phyloP scores from a whole-genome alignment of 2,329 filamentous ascomycete species.

The Curvularia hawaiiensis region DNA sequence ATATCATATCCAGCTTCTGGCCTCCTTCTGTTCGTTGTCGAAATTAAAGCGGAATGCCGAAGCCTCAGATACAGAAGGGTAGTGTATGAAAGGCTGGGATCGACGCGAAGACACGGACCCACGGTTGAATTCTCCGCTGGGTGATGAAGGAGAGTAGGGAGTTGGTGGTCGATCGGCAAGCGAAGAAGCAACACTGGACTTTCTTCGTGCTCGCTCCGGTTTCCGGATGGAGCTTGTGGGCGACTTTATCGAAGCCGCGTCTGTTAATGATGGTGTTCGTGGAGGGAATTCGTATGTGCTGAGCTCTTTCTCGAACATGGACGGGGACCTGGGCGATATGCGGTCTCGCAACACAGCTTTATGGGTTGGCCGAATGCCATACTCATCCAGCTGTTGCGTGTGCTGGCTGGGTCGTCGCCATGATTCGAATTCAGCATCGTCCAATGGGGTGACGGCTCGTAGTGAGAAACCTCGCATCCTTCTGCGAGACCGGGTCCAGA shows the following conservation, averaged over 20 bases:
- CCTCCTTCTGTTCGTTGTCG: slow-evolving; percentile 28
- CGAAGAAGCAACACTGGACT: slow-evolving; percentile 43
- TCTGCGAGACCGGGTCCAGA: slow-evolving; percentile 42
- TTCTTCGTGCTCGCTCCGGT: slow-evolving; percentile 41
- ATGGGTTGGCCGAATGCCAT: slow-evolving; percentile 38
- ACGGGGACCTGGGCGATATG: slow-evolving; percentile 33
- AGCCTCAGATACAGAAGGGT: slow-evolving; percentile 46
- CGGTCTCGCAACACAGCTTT: slow-evolving; percentile 34
- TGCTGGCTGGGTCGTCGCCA: slow-evolving; percentile 48
- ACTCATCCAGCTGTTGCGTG: slow-evolving; percentile 43
- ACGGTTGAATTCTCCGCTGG: slow-evolving; percentile 35
- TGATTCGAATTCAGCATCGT: slow-evolving; percentile 50
- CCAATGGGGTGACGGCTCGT: slow-evolving; percentile 47
- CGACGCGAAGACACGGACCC: slow-evolving; percentile 36
- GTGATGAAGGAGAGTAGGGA: slow-evolving; percentile 46
- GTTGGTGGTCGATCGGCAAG: slow-evolving; percentile 47
- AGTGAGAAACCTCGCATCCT: slow-evolving; percentile 43
- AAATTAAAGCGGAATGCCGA: slow-evolving; percentile 46
- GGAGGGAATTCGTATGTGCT: slow-evolving; percentile 33
- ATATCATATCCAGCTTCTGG: slow-evolving; percentile 27
- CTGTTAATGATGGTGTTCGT: slow-evolving; percentile 36
- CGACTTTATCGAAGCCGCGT: slow-evolving; percentile 26
- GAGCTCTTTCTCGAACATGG: slow-evolving; percentile 44
- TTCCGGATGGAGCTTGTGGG: slow-evolving; percentile 38
- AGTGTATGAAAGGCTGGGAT: slow-evolving; percentile 41